Evolutionary conservation across 1,284 basidiomycete genomes (phyloP), one percentile per base, ranked within the genome.

Genomic region (Puccinia brachypodii): DNA sequence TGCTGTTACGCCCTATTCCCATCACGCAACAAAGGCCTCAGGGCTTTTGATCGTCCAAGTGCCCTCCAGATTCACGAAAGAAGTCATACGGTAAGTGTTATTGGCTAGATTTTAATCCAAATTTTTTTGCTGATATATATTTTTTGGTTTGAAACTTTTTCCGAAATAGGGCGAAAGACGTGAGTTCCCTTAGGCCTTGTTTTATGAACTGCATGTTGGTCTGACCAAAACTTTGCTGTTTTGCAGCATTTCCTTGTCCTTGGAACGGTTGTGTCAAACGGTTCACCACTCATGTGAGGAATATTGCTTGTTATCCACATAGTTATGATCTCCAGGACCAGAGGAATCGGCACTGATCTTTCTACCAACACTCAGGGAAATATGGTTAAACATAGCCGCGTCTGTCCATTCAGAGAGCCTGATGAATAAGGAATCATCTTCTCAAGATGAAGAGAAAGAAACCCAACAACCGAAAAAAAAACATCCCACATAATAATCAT

Each of bases 181-280:
- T 80, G 50, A 73, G 77, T 13, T 44, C 22, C 1, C n/a, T 62
- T 60, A 42, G 3, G 6, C 25, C 44, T 33, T 19, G 28, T 25
- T 22, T 16, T 2, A 28, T 28, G 19, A n/a, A 13, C 25, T 36
- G 4, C 16, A 13, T 38, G 7, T 22, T 56, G 28, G n/a, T 58
- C 28, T 71, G 25, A 78, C 25, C 13, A 38, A 28, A 53, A 1
- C 38, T 9, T 44, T 72, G 19, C 44, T 28, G 28, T 44, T 64
- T 36, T 6, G 73, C 53, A 80, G 77, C 77, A 14, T 80, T 80
- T 73, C 77, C 77, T 31, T 80, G 77, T 50, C 77, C 77, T 64
- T 80, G 77, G 77, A 71, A 80, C 71, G 77, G 77, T 50, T 80
- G 77, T 16, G 66, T 80, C 42, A 80, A 80, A 64, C 68, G 77